These are phyloP conservation scores for Ruellia speciosa DNA, from an alignment of 305 asterid species.

Conservation along the genomic window DNA sequence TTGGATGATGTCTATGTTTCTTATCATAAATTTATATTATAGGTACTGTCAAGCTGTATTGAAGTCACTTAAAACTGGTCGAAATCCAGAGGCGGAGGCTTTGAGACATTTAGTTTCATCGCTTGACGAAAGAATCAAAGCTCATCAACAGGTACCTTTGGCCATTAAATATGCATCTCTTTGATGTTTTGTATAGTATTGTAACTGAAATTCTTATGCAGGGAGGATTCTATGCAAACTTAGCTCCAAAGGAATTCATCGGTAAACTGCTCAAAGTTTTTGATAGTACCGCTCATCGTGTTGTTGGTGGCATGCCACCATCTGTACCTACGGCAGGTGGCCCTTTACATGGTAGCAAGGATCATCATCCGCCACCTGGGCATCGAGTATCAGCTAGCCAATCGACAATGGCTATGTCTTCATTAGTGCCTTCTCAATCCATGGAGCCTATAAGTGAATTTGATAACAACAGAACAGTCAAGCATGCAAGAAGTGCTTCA, in stretches of 20 bases:
- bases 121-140: constrained; percentile 75
- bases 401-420: constrained; percentile 87
- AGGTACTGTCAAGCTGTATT: constrained; percentile 77
- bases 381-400: constrained; percentile 80
- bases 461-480: constrained; percentile 41
- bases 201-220: constrained; percentile 29
- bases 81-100: constrained; percentile 60
- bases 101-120: constrained; percentile 53
- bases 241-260: constrained; percentile 60
- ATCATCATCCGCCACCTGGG: constrained; percentile 41
- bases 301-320: constrained; percentile 72
- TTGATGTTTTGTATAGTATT: constrained; percentile 15
- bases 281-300: constrained; percentile 74
- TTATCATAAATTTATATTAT: constrained; percentile 22
- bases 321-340: constrained; percentile 48
- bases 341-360: constrained; percentile 36
- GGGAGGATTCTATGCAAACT: constrained; percentile 84
- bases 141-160: constrained; percentile 66
- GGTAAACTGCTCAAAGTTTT: constrained; percentile 68
- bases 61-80: constrained; percentile 68
- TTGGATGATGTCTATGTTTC: constrained; percentile 14
- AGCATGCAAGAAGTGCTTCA: constrained; percentile 84
- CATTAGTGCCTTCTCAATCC: constrained; percentile 62
- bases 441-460: constrained; percentile 58
- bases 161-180: constrained; percentile 10